Evolutionary conservation across 176 grass and related monocot genomes (phyloP), one percentile per base, ranked within the genome.

Genomic region (Neostapfia colusana): DNA sequence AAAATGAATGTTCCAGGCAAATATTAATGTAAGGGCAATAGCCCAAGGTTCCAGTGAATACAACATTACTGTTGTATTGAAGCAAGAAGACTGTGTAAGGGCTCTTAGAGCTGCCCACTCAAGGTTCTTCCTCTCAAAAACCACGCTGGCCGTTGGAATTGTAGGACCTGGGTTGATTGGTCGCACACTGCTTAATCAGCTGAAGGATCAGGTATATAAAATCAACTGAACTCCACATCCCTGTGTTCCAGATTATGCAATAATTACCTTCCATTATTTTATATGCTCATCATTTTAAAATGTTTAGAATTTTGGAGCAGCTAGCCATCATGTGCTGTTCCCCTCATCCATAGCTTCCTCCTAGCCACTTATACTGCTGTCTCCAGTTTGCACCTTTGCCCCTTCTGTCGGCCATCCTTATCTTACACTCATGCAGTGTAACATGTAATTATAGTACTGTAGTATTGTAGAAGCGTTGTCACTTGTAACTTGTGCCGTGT

Each of bases 41-140:
- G 91, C 95, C 64, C 95, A 98, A 89, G 95, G 95, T 56, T 93
- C 91, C 82, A 98, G 95, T 55, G 95, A 98, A 81, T 98, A 94
- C 82, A 98, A 98, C 80, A 98, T 98, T 70, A 98, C 91, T 76
- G 89, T 98, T 26, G 91, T 98, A 46, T 71, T 98, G 69, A 98
- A 98, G 72, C 91, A 98, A 91, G 91, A 92, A 79, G 95, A 98
- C 79, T 98, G 95, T 80, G 80, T 92, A 46, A 87, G 91, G 88
- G 95, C 87, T 80, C 73, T 98, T 20, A 88, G 85, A 70, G 95
- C 91, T 80, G 85, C 73, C 86, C 95, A 98, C 60, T 98, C 91
- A 21, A 91, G 95, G 80, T 98, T 98, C 82, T 98, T 94, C 73
- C 89, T 98, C 74, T 98, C 91, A 23, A 92, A 90, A 74, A 98